Evolutionary conservation across 805 yeast genomes (phyloP), one percentile per base, ranked within the genome.

Genomic region (Kodamaea lidongshanica): DNA sequence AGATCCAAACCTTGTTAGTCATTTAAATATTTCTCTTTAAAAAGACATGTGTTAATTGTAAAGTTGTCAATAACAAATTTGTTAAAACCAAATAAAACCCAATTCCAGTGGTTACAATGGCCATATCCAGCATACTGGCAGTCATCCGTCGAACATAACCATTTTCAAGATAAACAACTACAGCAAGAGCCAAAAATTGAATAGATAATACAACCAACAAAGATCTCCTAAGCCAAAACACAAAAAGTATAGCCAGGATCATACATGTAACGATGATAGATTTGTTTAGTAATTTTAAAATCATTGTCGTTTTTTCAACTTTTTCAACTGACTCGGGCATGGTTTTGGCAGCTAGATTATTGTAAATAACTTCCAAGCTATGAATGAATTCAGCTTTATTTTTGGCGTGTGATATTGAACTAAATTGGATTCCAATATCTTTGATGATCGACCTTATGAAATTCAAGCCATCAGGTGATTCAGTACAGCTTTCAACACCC

Each of bases 371-470:
- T 5, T 22, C 26, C 16, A 40, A 28, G 19, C 38, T 25, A 8
- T 27, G 14, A 10, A 35, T 49, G 17, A 48, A 41, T 13, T 35
- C 39, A 3, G 27, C 23, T 5, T 67, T 52, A 38, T 67, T 58
- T 5, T 65, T 58, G 33, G 58, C 45, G 27, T 55, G 54, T 4
- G 74, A 61, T 15, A 65, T 46, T 15, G 47, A 45, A 7, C 65
- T 68, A 23, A 70, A 48, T 38, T 67, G 74, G 3, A 51, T 52
- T 4, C 74, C 76, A 8, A 75, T 58, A 47, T 74, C 80, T 33
- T 65, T 56, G 7, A 72, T 56, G 10, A 72, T 48, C 9, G 67
- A 65, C 6, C 71, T 54, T 6, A 68, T 49, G 10, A 72, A 41
- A 44, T 74, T 77, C 33, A 71, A 46, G 1, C 75, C 77, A 28